These are phyloP conservation scores for Kodamaea sagamina DNA, from an alignment of 805 yeast species.

Conservation along the genomic window DNA sequence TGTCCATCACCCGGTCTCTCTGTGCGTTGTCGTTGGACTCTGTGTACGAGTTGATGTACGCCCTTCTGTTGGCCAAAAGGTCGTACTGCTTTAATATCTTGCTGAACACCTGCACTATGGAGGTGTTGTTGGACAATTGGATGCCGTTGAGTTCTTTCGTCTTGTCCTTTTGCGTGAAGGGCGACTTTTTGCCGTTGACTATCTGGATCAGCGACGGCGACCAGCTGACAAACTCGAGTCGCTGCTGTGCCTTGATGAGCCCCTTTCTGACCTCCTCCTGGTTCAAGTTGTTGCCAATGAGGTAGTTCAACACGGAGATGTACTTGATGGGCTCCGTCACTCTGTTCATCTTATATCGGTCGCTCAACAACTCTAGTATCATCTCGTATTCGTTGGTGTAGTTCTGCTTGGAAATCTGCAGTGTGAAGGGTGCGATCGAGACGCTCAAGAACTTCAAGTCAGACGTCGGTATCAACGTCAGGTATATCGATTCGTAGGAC, in stretches of 20 bases:
- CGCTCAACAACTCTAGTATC: conserved; percentile 76
- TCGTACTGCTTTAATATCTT: conserved; percentile 78
- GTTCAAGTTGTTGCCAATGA: conserved; percentile 62
- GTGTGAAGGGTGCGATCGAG: conserved; percentile 44
- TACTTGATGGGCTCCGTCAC: conserved; percentile 48
- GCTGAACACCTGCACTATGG: conserved; percentile 64
- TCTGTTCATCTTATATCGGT: conserved; percentile 71
- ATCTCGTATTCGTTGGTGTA: conserved; percentile 83
- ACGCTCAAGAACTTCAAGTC: conserved; percentile 64
- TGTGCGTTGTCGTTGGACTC: conserved; percentile 47
- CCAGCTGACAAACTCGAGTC: conserved; percentile 84
- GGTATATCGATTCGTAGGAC: conserved; percentile 75
- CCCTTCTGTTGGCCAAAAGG: conserved; percentile 72
- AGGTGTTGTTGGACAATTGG: conserved; percentile 80
- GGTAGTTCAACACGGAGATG: conserved; percentile 67
- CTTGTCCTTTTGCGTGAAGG: conserved; percentile 49
- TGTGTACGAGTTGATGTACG: conserved; percentile 78
- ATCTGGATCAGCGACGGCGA: conserved; percentile 76
- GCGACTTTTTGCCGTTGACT: conserved; percentile 73
- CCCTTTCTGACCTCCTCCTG: conserved; percentile 75
- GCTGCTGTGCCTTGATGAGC: conserved; percentile 58
- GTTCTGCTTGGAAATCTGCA: conserved; percentile 50
- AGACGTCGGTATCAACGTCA: conserved; percentile 85
- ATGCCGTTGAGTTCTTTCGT: conserved; percentile 61
- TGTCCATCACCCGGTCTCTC: conserved; percentile 46